These are phyloP conservation scores for Naegleria fowleri DNA, from an alignment of 208 protist genomes.

Conservation along the genomic window DNA sequence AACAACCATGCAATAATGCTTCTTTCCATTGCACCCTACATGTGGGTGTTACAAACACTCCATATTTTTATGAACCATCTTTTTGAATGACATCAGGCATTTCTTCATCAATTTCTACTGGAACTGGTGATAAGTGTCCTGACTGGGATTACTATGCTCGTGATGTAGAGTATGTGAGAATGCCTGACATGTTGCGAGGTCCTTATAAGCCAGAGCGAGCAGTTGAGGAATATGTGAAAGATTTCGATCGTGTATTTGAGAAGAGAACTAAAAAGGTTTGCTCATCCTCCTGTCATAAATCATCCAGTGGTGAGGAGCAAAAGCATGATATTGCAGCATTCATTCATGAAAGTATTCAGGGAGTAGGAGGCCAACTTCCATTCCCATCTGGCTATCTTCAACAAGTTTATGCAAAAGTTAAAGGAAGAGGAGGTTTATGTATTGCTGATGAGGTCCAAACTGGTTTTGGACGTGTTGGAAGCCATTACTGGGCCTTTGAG, in stretches of 20 bases:
- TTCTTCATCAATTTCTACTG: not conserved
- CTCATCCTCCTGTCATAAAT: not conserved
- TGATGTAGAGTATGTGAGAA: constrained; percentile 21
- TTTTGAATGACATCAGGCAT: not conserved
- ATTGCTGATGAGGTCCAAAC: constrained; percentile 66
- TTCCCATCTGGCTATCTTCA: constrained; percentile 53
- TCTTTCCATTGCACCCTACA: no score
- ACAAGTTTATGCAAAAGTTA: constrained; percentile 45
- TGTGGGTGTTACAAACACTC: no score
- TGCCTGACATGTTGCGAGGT: constrained; percentile 34
- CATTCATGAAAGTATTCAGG: constrained; percentile 44
- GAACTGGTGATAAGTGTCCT: not conserved
- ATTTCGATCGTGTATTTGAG: constrained; percentile 26
- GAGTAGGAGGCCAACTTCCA: constrained; percentile 51
- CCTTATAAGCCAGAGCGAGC: constrained; percentile 16
- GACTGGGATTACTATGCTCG: constrained; percentile 28
- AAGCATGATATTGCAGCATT: constrained; percentile 41
- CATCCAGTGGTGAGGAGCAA: no score
- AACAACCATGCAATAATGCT: no score
- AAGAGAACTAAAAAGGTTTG: not conserved
- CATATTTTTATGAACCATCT: no score
- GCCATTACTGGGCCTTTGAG: constrained; percentile 60
- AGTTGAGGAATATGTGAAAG: constrained; percentile 39
- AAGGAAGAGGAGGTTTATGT: constrained; percentile 51
- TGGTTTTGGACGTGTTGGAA: constrained; percentile 55